These are phyloP conservation scores for Volvariella volvacea DNA, from an alignment of 1,284 basidiomycete species.

Conservation along the genomic window DNA sequence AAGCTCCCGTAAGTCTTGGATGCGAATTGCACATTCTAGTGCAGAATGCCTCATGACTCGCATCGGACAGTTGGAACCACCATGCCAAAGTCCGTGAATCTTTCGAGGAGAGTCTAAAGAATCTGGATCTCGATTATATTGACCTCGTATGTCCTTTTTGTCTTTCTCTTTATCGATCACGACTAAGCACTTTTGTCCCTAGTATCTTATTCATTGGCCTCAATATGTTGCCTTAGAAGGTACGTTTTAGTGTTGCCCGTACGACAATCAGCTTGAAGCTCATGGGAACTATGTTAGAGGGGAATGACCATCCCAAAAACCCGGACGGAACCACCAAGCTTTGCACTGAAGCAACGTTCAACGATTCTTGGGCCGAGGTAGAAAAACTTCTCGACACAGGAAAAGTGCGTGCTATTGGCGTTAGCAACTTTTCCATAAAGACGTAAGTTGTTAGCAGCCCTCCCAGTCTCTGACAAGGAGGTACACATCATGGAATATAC, in stretches of 20 bases:
- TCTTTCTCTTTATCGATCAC: too few species aligned
- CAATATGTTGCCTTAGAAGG: conserved; percentile 17
- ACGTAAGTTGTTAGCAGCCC: conserved; percentile 22
- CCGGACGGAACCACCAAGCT: neutral
- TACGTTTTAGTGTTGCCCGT: too few species aligned
- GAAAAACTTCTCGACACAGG: conserved; percentile 46
- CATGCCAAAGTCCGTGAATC: conserved; percentile 40
- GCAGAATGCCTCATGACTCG: too few species aligned
- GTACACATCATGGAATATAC: neutral
- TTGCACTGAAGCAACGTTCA: neutral
- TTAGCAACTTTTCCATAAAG: conserved; percentile 65
- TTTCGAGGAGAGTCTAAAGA: conserved; percentile 46
- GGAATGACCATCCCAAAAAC: neutral
- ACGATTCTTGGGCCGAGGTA: conserved; percentile 31
- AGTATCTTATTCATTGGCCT: conserved; percentile 66
- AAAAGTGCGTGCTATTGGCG: conserved; percentile 68
- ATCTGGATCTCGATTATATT: conserved; percentile 52
- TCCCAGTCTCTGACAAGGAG: neutral
- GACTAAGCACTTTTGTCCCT: conserved; percentile 13
- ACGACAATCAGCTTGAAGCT: conserved; percentile 12
- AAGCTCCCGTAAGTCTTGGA: conserved; percentile 29
- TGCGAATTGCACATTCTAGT: neutral
- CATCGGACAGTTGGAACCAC: conserved; percentile 19
- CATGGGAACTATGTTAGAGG: too few species aligned
- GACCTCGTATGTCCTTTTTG: conserved; percentile 42